A percentile compares a stretch with the other conserved stretches of the same genome.
phyloP scores from a whole-genome alignment of 257 asterid species.

The Ajuga chamaepitys region DNA sequence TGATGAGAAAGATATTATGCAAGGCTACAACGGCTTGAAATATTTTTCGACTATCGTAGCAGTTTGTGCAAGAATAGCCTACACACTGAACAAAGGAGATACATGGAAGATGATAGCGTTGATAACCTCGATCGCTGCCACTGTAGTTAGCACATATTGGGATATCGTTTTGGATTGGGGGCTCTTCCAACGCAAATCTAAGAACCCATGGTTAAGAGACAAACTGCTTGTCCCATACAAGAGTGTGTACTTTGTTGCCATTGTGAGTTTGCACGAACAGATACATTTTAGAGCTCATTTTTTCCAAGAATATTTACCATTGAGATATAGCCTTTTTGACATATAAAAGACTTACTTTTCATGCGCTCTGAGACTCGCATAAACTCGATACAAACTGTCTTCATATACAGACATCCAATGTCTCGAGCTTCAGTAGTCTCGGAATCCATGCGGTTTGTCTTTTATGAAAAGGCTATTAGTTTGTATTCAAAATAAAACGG shows the following conservation, averaged over 20 bases:
- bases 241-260: conserved; percentile 45
- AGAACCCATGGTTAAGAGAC: conserved; percentile 55
- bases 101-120: conserved; percentile 37
- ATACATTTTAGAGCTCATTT: no score
- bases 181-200: conserved; percentile 36
- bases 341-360: no score
- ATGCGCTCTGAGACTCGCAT: no score
- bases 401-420: no score
- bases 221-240: conserved; percentile 47
- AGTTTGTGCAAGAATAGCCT: conserved; percentile 42
- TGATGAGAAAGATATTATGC: conserved; percentile 44
- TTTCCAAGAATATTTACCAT: no score
- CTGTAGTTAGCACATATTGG: conserved; percentile 43
- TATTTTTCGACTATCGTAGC: conserved; percentile 41
- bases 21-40: conserved; percentile 48
- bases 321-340: no score
- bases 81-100: conserved; percentile 17
- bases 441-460: no score
- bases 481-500: no score
- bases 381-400: no score
- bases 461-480: no score
- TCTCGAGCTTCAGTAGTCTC: no score
- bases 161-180: conserved; percentile 64
- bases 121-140: conserved; percentile 31
- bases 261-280: conserved; percentile 48